These are phyloP conservation scores for Mycena indigotica DNA, from an alignment of 768 basidiomycete genomes.

Conservation along the genomic window DNA sequence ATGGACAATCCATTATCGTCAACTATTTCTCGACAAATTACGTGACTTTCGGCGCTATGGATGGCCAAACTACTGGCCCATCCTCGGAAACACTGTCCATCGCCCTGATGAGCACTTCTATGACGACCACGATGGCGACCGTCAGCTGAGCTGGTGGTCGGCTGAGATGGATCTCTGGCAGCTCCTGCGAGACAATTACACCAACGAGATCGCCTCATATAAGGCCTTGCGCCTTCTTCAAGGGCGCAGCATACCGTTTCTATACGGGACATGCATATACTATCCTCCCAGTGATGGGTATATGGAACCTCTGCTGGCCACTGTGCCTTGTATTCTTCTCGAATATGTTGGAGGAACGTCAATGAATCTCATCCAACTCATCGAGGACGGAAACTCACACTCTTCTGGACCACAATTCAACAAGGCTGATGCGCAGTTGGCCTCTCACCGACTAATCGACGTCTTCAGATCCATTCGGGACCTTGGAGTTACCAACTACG, in stretches of 20 bases:
- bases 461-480: neutral
- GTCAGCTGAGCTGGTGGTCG: neutral
- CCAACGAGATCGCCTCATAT: neutral
- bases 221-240: neutral
- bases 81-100: neutral
- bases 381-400: neutral
- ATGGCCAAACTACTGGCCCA: neutral
- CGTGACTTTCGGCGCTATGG: neutral
- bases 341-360: neutral
- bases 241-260: neutral
- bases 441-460: neutral
- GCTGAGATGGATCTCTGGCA: neutral
- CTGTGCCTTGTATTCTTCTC: neutral
- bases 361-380: neutral
- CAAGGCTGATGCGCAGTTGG: neutral
- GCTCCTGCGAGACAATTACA: neutral
- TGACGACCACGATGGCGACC: neutral
- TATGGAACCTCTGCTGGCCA: neutral
- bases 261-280: neutral
- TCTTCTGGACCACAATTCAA: neutral
- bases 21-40: neutral
- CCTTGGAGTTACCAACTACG: neutral
- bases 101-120: neutral
- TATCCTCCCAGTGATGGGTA: neutral
- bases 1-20: neutral